Evolutionary conservation across 2,329 filamentous ascomycete species (phyloP).

Genomic region (Penicillium sp.): DNA sequence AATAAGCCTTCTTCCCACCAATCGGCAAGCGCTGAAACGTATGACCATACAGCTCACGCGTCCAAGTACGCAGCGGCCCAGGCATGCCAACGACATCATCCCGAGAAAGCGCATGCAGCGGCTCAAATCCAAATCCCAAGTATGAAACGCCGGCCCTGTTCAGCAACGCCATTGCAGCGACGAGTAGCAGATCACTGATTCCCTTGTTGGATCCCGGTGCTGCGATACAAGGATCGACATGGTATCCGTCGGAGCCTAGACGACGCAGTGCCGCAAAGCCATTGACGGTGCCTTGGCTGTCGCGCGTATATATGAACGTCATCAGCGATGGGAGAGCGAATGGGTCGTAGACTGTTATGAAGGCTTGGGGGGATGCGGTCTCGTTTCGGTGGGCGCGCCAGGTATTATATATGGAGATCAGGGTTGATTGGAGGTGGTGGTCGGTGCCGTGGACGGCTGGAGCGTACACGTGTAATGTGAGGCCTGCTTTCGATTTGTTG

Average conservation of each 20-base stretch:
- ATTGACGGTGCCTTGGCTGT: conserved; percentile 30
- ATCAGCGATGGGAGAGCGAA: conserved; percentile 42
- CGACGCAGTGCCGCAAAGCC: conserved; percentile 44
- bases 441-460: conserved; percentile 34
- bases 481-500: conserved; percentile 34
- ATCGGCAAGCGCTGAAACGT: conserved; percentile 38
- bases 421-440: conserved; percentile 30
- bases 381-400: conserved; percentile 42
- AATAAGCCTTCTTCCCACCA: conserved; percentile 42
- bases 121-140: conserved; percentile 44
- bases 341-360: conserved; percentile 45
- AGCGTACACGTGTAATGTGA: conserved; percentile 38
- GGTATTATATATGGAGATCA: conserved; percentile 39
- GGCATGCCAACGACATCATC: conserved; percentile 37
- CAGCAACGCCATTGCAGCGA: conserved; percentile 41
- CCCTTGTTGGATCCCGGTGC: conserved; percentile 38
- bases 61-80: conserved; percentile 27
- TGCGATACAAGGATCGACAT: conserved; percentile 46
- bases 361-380: conserved; percentile 36
- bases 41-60: conserved; percentile 33
- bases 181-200: conserved; percentile 42
- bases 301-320: conserved; percentile 44
- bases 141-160: conserved; percentile 36
- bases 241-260: conserved; percentile 43
- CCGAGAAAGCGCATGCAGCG: conserved; percentile 27